These are phyloP conservation scores for Aspergillus sp. DNA, from an alignment of 2,329 filamentous ascomycete species.

Conservation along the genomic window DNA sequence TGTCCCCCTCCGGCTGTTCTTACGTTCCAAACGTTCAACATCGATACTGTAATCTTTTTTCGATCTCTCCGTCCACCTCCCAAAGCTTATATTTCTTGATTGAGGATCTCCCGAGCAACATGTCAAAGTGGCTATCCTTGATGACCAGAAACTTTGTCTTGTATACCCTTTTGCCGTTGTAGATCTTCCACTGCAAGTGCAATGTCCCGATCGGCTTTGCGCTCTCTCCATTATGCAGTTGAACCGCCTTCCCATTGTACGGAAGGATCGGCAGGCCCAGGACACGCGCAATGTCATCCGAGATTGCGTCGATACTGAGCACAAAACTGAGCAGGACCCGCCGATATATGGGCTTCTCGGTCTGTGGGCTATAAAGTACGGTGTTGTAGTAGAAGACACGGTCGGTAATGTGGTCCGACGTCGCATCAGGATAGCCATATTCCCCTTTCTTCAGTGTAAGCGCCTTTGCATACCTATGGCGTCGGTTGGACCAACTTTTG, in stretches of 20 bases:
- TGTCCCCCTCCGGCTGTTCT: neutral
- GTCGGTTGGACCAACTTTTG: neutral
- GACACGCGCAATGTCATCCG: neutral
- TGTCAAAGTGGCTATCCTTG: conserved; percentile 1
- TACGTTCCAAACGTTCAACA: neutral
- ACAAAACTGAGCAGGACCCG: neutral
- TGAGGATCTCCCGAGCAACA: neutral
- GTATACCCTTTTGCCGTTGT: neutral
- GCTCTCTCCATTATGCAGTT: neutral
- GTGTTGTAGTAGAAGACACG: neutral
- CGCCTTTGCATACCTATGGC: neutral
- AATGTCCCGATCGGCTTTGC: conserved; percentile 1
- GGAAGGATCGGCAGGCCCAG: neutral
- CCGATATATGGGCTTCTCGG: neutral
- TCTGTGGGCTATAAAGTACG: neutral
- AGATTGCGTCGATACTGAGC: neutral
- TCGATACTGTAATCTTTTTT: neutral
- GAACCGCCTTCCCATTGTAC: neutral
- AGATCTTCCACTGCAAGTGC: neutral
- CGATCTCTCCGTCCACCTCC: neutral
- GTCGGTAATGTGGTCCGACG: neutral
- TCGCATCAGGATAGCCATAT: neutral
- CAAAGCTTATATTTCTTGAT: neutral
- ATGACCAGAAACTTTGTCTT: conserved; percentile 2
- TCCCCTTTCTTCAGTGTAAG: neutral